Evolutionary conservation across 495 filamentous ascomycete species (phyloP), one percentile per base, ranked within the genome.

Genomic region (Pyronema omphalodes): DNA sequence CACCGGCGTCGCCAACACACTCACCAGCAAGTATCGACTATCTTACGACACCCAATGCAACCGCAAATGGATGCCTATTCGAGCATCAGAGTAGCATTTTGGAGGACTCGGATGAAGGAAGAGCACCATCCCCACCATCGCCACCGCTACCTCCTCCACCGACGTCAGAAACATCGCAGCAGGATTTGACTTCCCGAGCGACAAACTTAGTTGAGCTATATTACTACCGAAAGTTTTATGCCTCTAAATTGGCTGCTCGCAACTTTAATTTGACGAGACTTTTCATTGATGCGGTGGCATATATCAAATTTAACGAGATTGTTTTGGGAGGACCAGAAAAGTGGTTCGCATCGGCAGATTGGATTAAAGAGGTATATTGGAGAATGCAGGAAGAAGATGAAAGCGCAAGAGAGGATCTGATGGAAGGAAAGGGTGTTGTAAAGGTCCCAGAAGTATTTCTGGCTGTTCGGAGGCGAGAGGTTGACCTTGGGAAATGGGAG

Each of bases 261-360:
- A 52, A 63, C 34, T 64, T 64, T 50, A 44, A 49, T 5, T 47
- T 64, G 34, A 63, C 61, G n/a, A 50, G 61, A n/a, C 54, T 64
- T 7, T 63, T 64, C 34, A 64, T 64, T 19, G 61, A 65, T 51
- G 61, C 61, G 6, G 56, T 65, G 19, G 62, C 62, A 23, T 65
- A 65, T 15, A 61, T 65, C 14, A 61, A 64, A 34, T 65, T 65
- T 50, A 64, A 65, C 43, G 62, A 65, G 41, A 37, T 65, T 11
- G 61, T 65, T 8, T 61, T 62, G 62, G 62, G 62, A 40, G 61
- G 61, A 19, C 47, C 44, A 9, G 60, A 64, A 37, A 64, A 64
- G 37, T 64, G 61, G 61, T 64, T 64, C 48, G 51, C 57, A 8
- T 48, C 60, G n/a, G 55, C 58, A 15, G 61, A 64, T 34, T 64